Percentiles rank a stretch among this genome's conserved stretches.
Conservation (phyloP, 1,284 basidiomycete genomes). For the Entoloma clypeatum region DNA sequence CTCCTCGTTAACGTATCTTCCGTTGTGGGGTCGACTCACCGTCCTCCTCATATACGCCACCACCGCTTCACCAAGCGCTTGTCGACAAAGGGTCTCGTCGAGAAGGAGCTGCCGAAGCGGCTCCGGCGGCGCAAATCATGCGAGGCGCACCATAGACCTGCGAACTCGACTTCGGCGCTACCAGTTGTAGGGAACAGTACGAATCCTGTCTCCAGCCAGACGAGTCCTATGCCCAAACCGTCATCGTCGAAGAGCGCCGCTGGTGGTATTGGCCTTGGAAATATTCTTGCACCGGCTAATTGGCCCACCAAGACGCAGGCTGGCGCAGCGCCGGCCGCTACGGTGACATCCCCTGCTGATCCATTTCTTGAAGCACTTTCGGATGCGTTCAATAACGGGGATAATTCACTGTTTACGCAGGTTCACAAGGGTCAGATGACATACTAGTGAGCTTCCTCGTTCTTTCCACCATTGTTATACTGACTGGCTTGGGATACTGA, state of each 20-base stretch:
- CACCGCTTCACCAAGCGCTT: slow-evolving; percentile 21
- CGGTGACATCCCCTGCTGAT: slow-evolving; percentile 21
- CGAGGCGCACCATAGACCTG: slow-evolving; percentile 4
- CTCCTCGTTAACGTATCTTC: slow-evolving; percentile 19
- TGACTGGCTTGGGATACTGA: not conserved
- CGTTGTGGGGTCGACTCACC: slow-evolving; percentile 18
- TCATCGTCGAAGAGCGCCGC: slow-evolving; percentile 5
- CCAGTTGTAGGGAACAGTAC: not conserved
- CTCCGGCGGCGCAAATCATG: slow-evolving; percentile 7
- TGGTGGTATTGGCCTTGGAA: slow-evolving; percentile 8
- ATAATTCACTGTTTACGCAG: slow-evolving; percentile 16
- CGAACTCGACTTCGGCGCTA: not conserved
- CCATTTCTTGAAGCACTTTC: slow-evolving; percentile 26
- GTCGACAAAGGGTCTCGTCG: not conserved
- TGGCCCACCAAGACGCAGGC: slow-evolving; percentile 26
- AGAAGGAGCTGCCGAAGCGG: not conserved
- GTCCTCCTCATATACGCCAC: slow-evolving; percentile 19
- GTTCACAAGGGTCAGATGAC: slow-evolving; percentile 25
- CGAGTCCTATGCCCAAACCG: slow-evolving; percentile 3
- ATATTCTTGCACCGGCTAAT: slow-evolving; percentile 18
- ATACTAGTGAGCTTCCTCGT: slow-evolving; percentile 24
- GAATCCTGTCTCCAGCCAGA: not conserved
- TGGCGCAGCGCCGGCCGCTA: slow-evolving; percentile 19
- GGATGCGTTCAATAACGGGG: slow-evolving; percentile 24
- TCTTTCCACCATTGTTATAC: not conserved